Conservation (phyloP, 2,329 filamentous ascomycete species). For the Teratosphaeria destructans region DNA sequence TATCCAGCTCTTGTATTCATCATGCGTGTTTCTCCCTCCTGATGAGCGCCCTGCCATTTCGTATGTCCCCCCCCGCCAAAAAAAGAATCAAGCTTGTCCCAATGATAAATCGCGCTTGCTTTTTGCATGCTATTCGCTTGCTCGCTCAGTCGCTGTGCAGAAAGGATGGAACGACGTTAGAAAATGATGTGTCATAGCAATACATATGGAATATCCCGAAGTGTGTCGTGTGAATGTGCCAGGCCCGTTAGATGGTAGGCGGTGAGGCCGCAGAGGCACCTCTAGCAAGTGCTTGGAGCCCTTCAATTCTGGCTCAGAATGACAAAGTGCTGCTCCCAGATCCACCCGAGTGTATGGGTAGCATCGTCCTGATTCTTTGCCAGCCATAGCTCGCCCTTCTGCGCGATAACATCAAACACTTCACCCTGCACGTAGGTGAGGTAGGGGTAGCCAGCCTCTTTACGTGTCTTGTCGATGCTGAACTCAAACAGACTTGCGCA, state of each 20-base stretch:
- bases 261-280: not conserved
- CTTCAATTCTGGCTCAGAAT: conserved; percentile 12
- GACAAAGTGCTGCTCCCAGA: conserved; percentile 95
- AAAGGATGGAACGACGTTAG: not conserved
- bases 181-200: not conserved
- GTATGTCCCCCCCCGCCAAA: not conserved
- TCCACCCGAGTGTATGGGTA: conserved; percentile 75
- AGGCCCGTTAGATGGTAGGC: not conserved
- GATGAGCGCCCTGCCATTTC: not conserved
- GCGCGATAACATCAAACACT: conserved; percentile 63
- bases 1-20: not conserved
- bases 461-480: conserved; percentile 84
- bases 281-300: too few relatives aligned
- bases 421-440: conserved; percentile 91
- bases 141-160: not conserved
- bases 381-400: conserved; percentile 96
- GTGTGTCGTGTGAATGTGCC: not conserved
- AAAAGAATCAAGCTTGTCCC: not conserved
- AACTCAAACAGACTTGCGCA: conserved; percentile 94
- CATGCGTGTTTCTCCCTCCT: not conserved
- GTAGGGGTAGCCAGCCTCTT: conserved; percentile 91
- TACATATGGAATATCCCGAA: not conserved
- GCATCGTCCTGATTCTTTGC: conserved; percentile 94
- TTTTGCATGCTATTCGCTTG: not conserved
- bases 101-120: too few relatives aligned